phyloP scores from a whole-genome alignment of 805 yeast species.

The Metschnikowia similis region DNA sequence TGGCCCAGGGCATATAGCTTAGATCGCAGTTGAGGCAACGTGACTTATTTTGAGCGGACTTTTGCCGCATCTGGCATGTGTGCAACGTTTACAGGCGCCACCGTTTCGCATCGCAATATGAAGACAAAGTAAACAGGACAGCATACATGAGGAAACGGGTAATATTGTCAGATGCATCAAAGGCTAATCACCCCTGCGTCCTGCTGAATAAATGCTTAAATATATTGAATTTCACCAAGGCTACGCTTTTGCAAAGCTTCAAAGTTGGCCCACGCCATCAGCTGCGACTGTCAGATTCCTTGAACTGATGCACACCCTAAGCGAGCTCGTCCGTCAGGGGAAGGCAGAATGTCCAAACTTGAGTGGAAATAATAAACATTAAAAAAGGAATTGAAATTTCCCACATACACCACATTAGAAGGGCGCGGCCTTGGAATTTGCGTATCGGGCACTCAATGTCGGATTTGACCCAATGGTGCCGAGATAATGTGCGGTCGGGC shows the following conservation, averaged over 20 bases:
- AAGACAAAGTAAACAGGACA: not conserved
- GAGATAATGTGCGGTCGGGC: conserved; percentile 1
- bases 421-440: not conserved
- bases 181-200: not conserved
- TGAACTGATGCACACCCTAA: not conserved
- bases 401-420: not conserved
- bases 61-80: not conserved
- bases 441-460: not conserved
- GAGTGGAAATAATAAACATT: too few species aligned
- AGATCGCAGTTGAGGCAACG: not conserved
- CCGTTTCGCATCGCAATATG: not conserved
- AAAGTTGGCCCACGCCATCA: not conserved
- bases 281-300: not conserved
- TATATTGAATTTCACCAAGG: too few species aligned
- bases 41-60: not conserved
- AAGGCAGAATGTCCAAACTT: not conserved
- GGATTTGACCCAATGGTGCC: not conserved
- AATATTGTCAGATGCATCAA: not conserved
- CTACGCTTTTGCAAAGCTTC: not conserved
- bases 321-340: not conserved
- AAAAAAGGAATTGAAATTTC: not conserved
- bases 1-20: not conserved
- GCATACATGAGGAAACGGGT: not conserved
- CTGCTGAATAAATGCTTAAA: not conserved
- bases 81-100: not conserved